These are phyloP conservation scores for Alternaria arborescens DNA, from an alignment of 2,329 filamentous ascomycete genomes.

Conservation along the genomic window DNA sequence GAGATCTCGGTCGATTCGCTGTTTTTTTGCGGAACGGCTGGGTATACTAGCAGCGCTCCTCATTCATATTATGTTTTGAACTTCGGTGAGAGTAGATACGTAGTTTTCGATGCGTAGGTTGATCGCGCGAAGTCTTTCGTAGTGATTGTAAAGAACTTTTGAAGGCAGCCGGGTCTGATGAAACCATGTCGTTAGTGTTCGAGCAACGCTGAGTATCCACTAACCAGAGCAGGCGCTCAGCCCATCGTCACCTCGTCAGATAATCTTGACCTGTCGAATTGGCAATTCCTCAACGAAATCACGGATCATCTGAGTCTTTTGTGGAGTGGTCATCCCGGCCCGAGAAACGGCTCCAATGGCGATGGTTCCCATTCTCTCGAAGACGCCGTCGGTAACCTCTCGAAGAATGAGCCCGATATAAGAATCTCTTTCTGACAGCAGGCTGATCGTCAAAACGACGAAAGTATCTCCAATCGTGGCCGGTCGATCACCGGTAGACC, in stretches of 20 bases:
- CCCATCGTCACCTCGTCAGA: too few species aligned
- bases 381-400: background rate
- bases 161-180: fast-evolving
- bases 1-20: too few species aligned
- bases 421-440: background rate
- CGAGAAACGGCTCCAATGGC: too few species aligned
- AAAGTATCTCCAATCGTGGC: background rate
- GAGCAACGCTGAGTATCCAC: too few species aligned
- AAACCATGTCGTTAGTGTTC: fast-evolving
- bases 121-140: fast-evolving
- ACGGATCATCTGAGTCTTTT: fast-evolving
- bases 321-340: too few species aligned
- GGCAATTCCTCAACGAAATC: too few species aligned
- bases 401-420: background rate
- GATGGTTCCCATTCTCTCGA: background rate
- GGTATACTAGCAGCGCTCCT: fast-evolving
- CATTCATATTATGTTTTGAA: fast-evolving
- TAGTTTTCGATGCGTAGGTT: too few species aligned
- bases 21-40: too few species aligned
- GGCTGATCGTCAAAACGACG: fast-evolving
- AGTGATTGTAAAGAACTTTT: too few species aligned
- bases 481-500: fast-evolving
- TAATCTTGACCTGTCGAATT: too few species aligned
- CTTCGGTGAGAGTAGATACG: fast-evolving
- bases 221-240: fast-evolving